Evolutionary conservation across 1,139 yeast species (phyloP), one percentile per base, ranked within the genome.

Genomic region (Spencermartinsiella ligniputridi): DNA sequence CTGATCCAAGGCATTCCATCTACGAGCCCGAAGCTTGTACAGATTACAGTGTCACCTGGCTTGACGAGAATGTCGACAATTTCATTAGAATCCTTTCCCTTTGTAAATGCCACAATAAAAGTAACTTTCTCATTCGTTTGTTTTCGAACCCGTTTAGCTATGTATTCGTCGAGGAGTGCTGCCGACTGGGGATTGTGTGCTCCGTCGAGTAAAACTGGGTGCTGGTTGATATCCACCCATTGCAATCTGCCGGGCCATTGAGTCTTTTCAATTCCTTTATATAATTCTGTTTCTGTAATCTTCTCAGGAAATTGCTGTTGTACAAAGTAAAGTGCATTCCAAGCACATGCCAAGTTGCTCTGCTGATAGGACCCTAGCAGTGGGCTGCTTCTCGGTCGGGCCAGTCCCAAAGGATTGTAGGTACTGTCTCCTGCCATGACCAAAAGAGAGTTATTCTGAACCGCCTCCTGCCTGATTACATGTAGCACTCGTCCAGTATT

Each of bases 1-100:
- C 69, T 57, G 12, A 92, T 79, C 97, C 97, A 92, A 0, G 97
- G 96, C 97, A 90, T 90, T 0, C 86, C 83, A 13, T 84, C 94
- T 0, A 95, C 92, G 1, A 66, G 51, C 1, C 81, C 75, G 60
- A 89, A 92, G 29, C 67, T 60, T 0, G 92, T 80, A 1, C 83
- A 74, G 1, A 83, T 67, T 0, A 89, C 75, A 1, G 66, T 63
- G 56, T 89, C 96, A 1, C 63, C 58, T 0, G 68, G 61, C 9
- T 59, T 57, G 2, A 83, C 60, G 2, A 90, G 63, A 17, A 77
- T 75, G 32, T 68, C 61, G 34, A 89, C 63, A 18, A 89, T 64
- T 0, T 70, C 69, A 0, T 65, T 67, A 2, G 83, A 63, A 2
- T 77, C 74, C 55, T 90, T 89, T 0, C 95, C 95, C 40, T 72